Conservation (phyloP, 768 basidiomycete genomes). For the Psilocybe subaeruginosa region DNA sequence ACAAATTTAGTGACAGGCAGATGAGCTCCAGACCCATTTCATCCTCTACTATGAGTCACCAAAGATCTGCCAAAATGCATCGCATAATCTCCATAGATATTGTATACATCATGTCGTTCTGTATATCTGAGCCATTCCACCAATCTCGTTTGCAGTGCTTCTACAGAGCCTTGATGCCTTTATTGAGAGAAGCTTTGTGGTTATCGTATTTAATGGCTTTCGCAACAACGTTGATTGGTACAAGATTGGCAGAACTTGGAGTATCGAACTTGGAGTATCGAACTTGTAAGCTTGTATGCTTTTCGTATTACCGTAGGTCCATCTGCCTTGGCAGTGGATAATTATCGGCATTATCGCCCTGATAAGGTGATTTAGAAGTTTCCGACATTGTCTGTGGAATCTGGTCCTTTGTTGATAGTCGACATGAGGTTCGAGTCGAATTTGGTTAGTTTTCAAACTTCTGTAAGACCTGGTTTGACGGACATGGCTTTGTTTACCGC, state of each 20-base stretch:
- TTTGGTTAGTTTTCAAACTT: too few relatives aligned
- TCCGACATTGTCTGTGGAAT: too few relatives aligned
- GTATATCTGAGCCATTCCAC: neutral
- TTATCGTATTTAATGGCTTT: neutral
- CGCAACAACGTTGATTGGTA: neutral
- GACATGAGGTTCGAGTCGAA: too few relatives aligned
- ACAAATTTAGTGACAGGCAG: neutral
- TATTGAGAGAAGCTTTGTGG: neutral
- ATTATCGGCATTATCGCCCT: too few relatives aligned
- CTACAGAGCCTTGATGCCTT: neutral
- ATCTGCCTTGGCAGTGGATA: too few relatives aligned
- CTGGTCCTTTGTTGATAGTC: too few relatives aligned
- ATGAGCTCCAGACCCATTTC: neutral
- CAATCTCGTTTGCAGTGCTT: neutral
- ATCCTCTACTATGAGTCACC: neutral
- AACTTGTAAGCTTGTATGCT: too few relatives aligned
- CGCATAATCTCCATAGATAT: neutral
- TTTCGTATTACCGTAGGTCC: too few relatives aligned
- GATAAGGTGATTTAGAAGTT: too few relatives aligned
- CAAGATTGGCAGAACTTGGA: neutral
- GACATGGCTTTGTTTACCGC: too few relatives aligned
- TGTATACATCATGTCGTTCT: neutral
- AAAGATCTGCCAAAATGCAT: neutral
- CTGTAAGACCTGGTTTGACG: too few relatives aligned
- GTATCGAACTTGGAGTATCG: too few relatives aligned